Evolutionary conservation across 2,329 filamentous ascomycete genomes (phyloP).

Genomic region (Annulohypoxylon truncatum): DNA sequence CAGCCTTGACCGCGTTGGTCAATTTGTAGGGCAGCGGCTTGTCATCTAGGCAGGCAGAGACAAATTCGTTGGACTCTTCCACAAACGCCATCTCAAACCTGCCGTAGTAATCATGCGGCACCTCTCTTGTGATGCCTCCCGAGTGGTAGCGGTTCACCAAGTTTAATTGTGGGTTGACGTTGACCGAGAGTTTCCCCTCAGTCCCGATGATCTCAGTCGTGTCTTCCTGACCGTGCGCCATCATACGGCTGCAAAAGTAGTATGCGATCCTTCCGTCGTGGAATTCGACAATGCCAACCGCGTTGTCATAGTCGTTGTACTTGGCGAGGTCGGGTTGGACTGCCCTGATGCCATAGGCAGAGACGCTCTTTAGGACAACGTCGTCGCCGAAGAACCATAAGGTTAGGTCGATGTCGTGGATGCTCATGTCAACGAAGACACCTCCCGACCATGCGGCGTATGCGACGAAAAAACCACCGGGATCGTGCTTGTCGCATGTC

Average conservation of each 20-base stretch:
- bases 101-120: background rate
- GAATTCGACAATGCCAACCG: background rate
- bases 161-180: background rate
- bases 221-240: background rate
- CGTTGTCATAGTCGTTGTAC: background rate
- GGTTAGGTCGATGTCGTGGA: background rate
- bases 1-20: background rate
- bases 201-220: background rate
- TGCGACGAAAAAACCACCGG: background rate
- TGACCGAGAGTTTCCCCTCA: background rate
- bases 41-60: background rate
- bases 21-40: background rate
- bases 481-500: background rate
- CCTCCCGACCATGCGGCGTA: background rate
- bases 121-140: background rate
- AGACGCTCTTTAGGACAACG: background rate
- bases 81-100: background rate
- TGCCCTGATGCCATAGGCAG: background rate
- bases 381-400: background rate
- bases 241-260: background rate
- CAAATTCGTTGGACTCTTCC: background rate
- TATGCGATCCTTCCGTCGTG: background rate
- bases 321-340: background rate
- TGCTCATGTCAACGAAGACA: background rate
- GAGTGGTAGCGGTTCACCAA: background rate